Evolutionary conservation across 495 filamentous ascomycete species (phyloP), one percentile per base, ranked within the genome.

Genomic region (Xylaria curta): DNA sequence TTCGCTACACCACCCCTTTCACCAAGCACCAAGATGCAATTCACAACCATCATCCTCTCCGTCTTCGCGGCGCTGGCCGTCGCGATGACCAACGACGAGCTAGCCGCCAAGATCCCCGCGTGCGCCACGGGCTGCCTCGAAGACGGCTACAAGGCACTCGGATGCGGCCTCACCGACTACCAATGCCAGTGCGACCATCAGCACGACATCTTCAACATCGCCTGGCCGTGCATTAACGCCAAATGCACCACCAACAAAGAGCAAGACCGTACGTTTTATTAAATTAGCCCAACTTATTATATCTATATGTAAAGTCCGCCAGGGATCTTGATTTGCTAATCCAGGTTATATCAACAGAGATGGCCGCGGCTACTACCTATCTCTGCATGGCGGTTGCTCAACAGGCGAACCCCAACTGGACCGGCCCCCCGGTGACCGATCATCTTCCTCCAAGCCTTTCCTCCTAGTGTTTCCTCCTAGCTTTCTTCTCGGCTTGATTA

Each of bases 111-210:
- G 63, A 70, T 80, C 7, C 78, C 78, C 10, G 21, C 65, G 1
- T 80, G 78, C 67, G 75, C 76, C 36, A 69, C 74, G 72, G 47
- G 70, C 1, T 80, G 78, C 62, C 70, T 80, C 40, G 66, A 71
- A 59, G 58, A 66, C 26, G 76, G 73, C 28, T 72, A 72, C 40
- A 68, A 68, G 9, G 40, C 65, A 47, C 54, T 76, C 51, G 74
- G 74, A 26, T 80, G 78, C 73, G 53, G 53, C 47, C 47, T 69
- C 36, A 74, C 70, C 72, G 78, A 80, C 68, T 62, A 62, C 72
- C 58, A 26, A 17, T 79, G 78, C 69, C 76, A 74, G 28, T 79
- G 78, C 74, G 46, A 64, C 73, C 75, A 76, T 56, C 66, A 67
- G 58, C 56, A 69, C 13, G 65, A 71, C 47, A 61, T 78, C 49